These are phyloP conservation scores for Stromatinia cepivora DNA, from an alignment of 2,329 filamentous ascomycete species.

Conservation along the genomic window DNA sequence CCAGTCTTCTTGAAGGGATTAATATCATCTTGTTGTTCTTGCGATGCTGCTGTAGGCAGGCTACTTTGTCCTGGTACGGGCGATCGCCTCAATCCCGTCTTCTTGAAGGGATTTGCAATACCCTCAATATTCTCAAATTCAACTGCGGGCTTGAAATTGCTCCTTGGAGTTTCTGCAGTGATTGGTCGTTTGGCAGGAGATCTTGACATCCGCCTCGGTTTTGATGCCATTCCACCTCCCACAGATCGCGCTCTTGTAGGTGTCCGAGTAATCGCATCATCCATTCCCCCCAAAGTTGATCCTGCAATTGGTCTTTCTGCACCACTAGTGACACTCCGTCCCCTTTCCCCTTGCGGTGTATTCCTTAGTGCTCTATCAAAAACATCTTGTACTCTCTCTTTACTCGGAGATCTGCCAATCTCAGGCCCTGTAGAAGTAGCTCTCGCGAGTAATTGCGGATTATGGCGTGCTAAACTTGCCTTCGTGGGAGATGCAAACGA, in stretches of 20 bases:
- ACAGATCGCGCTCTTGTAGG: slow-evolving; percentile 26
- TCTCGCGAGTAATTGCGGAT: slow-evolving; percentile 57
- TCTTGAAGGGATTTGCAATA: slow-evolving; percentile 36
- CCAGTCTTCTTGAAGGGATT: slow-evolving; percentile 28
- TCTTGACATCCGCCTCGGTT: slow-evolving; percentile 37
- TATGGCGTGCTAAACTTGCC: slow-evolving; percentile 61
- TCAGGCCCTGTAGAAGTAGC: slow-evolving; percentile 36
- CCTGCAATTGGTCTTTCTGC: slow-evolving; percentile 26
- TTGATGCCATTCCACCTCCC: slow-evolving; percentile 32
- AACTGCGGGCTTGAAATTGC: slow-evolving; percentile 21
- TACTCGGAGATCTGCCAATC: slow-evolving; percentile 40
- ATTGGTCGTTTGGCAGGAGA: slow-evolving; percentile 32
- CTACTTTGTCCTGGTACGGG: slow-evolving; percentile 24
- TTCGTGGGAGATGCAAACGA: slow-evolving; percentile 69
- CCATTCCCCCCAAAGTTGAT: neutral
- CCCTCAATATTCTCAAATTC: slow-evolving; percentile 20
- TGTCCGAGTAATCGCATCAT: slow-evolving; percentile 24
- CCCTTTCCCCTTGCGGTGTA: slow-evolving; percentile 24
- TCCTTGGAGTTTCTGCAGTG: slow-evolving; percentile 19
- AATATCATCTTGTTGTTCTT: slow-evolving; percentile 23
- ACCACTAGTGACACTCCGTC: slow-evolving; percentile 25
- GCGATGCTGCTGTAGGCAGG: slow-evolving; percentile 1
- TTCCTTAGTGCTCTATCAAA: slow-evolving; percentile 34
- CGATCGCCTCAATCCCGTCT: slow-evolving; percentile 37
- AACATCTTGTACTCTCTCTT: slow-evolving; percentile 39